Conservation (phyloP, 176 grass and related monocot genomes). For the Paspalum vaginatum region DNA sequence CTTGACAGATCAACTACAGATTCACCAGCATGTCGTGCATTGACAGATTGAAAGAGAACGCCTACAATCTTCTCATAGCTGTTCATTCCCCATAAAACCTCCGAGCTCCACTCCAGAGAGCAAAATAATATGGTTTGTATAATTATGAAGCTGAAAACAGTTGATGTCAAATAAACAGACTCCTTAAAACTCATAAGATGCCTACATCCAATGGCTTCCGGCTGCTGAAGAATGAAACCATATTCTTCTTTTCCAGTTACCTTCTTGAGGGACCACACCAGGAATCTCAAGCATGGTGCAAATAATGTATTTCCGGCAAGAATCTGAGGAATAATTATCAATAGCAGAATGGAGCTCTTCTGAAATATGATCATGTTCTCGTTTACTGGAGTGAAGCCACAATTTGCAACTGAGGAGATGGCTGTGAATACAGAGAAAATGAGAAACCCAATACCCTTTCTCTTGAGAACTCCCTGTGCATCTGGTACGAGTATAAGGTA, state of each 20-base stretch:
- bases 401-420: slow-evolving; percentile 72
- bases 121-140: slow-evolving; percentile 64
- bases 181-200: slow-evolving; percentile 59
- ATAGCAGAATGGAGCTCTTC: slow-evolving; percentile 55
- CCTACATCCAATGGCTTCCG: slow-evolving; percentile 42
- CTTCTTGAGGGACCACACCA: slow-evolving; percentile 60
- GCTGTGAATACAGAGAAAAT: slow-evolving; percentile 74
- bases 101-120: slow-evolving; percentile 65
- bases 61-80: slow-evolving; percentile 61
- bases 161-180: slow-evolving; percentile 50
- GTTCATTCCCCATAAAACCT: slow-evolving; percentile 52
- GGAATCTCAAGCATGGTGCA: slow-evolving; percentile 66
- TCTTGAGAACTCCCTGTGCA: slow-evolving; percentile 50
- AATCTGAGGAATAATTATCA: slow-evolving; percentile 71
- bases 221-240: slow-evolving; percentile 52
- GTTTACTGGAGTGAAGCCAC: slow-evolving; percentile 83
- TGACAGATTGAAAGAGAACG: slow-evolving; percentile 60
- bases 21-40: slow-evolving; percentile 84
- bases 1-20: slow-evolving; percentile 61
- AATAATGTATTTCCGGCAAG: slow-evolving; percentile 65
- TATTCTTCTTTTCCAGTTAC: slow-evolving; percentile 60
- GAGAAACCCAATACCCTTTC: slow-evolving; percentile 47
- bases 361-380: slow-evolving; percentile 81
- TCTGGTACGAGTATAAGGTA: slow-evolving; percentile 57
- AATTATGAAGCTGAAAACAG: slow-evolving; percentile 56